Evolutionary conservation across 768 basidiomycete genomes (phyloP), one percentile per base, ranked within the genome.

Genomic region (Glaciozyma martinii): DNA sequence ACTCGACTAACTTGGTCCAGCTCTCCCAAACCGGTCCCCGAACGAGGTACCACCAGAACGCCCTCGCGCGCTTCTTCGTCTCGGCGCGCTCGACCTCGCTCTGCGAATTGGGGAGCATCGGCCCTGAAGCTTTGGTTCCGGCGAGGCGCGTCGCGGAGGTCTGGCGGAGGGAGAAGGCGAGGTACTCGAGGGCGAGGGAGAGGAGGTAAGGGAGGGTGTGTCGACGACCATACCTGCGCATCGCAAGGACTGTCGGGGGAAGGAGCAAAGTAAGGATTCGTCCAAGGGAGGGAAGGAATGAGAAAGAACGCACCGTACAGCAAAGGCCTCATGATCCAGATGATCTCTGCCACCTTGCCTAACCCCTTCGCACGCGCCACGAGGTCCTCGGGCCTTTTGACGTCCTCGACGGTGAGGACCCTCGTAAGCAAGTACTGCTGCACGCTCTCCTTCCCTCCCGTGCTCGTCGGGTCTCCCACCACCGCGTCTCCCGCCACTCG

Each of bases 141-240:
- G 33, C 61, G 49, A 66, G 55, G 1, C 61, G 66, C 29, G 49
- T 18, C 8, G 61, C 27, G 5, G 56, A 30, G 15, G 66, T 60
- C 3, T 57, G 52, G 15, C 70, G 66, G 23, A 71, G 59, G 4
- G 70, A 66, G 66, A 25, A 67, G 55, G 70, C 70, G 60, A 73
- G 67, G 65, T 73, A 71, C 40, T 74, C 74, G 61, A 73, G 64
- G 4, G 71, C 60, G 54, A 74, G 66, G 4, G 74, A 74, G 49
- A 73, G 63, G 60, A 74, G 69, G 66, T 72, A 74, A 3, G 74
- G 74, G 18, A 66, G 62, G 25, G 66, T 67, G 54, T 68, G 64
- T 18, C 68, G 62, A 8, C 65, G 67, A 49, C 74, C 74, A 56
- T 71, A 74, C 12, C 63, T 63, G 47, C 65, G 65, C 47, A 74